Base-by-base conservation (phyloP, 2,329 filamentous ascomycete genomes). In the Nakataea oryzae region DNA sequence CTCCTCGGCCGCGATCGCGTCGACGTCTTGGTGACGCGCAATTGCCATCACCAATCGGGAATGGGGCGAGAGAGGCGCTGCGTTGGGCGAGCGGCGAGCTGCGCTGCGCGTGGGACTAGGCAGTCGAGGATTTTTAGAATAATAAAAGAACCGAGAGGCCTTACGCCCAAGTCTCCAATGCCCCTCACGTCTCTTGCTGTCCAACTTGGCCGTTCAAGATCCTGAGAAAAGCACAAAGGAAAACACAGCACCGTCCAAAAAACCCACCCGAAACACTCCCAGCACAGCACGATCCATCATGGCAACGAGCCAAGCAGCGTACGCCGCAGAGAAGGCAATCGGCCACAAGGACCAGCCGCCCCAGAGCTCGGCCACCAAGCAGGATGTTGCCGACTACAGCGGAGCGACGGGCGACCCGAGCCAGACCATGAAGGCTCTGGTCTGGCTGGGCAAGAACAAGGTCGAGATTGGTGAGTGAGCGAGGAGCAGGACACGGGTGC, bases 401-500 rank as follows among this genome's bases (percentile, higher is more conserved):
- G 41, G 41, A 17, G 55, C 69, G 29, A 67, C 74, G 1, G 77
- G 77, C 5, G 79, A 87, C 63, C 75, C 73, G 3, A 74, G 73
- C 34, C 82, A 86, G 68, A 88, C 75, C 21, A 95, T 96, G 89
- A 88, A 90, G 73, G 92, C 91, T 0, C 75, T 96, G 17, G 83
- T 83, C 2, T 96, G 91, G 91, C 85, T 88, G 74, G 89, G 89
- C 61, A 95, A 93, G 78, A 90, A 92, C 69, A 84, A 79, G 32
- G 90, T 96, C 58, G 75, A 89, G 70, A 78, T 96, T 24, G 76
- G 82, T 85, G 72, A 63, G 74, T 69, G 11, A 8, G 13, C 59
- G 0, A 26, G 17, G 21, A 17, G 24, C 9, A 34, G 26, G 29
- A 30, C 13, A 7, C 4, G n/a, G 14, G 3, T n/a, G 21, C 4